These are phyloP conservation scores for Desmodesmus armatus DNA, from an alignment of 139 green algal genomes.

Conservation along the genomic window DNA sequence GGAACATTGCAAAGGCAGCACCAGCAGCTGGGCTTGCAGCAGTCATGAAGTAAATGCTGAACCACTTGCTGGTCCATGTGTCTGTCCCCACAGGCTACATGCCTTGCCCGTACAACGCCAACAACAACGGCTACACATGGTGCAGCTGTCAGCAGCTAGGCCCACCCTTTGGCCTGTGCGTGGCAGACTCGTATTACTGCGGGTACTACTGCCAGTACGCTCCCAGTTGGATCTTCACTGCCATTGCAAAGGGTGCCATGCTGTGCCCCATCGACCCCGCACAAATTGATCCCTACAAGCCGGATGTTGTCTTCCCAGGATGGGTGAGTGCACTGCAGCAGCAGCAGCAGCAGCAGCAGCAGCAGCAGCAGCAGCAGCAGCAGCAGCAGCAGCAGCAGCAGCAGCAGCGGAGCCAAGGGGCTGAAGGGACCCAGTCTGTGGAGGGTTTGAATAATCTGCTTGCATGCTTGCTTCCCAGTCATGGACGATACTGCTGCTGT, in stretches of 20 bases:
- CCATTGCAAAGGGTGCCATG: conserved; percentile 24
- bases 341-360: not conserved
- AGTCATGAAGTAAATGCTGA: too few relatives aligned
- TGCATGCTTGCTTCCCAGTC: too few relatives aligned
- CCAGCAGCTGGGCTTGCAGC: too few relatives aligned
- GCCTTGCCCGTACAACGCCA: conserved; percentile 33
- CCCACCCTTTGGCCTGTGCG: conserved; percentile 23
- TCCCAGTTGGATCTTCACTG: conserved; percentile 29
- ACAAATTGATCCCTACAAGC: conserved; percentile 35
- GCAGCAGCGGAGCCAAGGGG: not conserved
- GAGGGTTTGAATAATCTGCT: too few relatives aligned
- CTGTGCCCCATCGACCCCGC: conserved; percentile 33
- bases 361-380: conserved; percentile 8
- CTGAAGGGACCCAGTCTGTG: too few relatives aligned
- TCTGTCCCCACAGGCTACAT: not conserved
- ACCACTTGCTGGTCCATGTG: not conserved
- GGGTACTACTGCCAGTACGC: conserved; percentile 40
- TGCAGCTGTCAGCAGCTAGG: conserved; percentile 28
- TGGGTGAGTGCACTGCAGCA: conserved; percentile 39
- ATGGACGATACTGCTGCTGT: too few relatives aligned
- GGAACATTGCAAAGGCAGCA: too few relatives aligned
- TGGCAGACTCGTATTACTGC: conserved; percentile 41
- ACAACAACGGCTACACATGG: conserved; percentile 27
- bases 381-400: not conserved
- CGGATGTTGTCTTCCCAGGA: conserved; percentile 17